A percentile compares a stretch with the other conserved stretches of the same genome.
phyloP scores from a whole-genome alignment of 2,329 filamentous ascomycete species.

The Fusarium sp. region DNA sequence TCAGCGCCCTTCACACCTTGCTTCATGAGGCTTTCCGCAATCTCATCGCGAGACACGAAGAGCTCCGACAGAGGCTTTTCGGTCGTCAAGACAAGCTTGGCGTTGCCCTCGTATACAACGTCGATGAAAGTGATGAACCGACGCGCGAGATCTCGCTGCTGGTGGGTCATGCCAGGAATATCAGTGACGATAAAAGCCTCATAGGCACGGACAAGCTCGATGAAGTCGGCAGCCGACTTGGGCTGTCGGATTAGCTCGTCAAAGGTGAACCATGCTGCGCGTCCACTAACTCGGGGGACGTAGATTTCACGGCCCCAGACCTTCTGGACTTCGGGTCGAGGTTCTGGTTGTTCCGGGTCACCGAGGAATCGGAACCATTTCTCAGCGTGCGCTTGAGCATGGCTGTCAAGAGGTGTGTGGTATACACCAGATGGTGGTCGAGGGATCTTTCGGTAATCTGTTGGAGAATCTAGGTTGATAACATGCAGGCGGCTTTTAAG shows the following conservation, averaged over 20 bases:
- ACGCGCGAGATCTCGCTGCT: slow-evolving; percentile 86
- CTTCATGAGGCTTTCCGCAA: slow-evolving; percentile 68
- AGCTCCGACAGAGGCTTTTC: slow-evolving; percentile 86
- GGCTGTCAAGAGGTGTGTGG: slow-evolving; percentile 84
- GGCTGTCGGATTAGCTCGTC: slow-evolving; percentile 89
- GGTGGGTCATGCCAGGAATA: slow-evolving; percentile 90
- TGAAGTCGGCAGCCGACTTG: slow-evolving; percentile 93
- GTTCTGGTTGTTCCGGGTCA: slow-evolving; percentile 79
- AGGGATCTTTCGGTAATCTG: slow-evolving; percentile 97
- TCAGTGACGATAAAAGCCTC: slow-evolving; percentile 93
- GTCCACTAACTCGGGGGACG: slow-evolving; percentile 88
- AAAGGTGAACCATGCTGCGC: slow-evolving; percentile 91
- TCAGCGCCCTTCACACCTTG: slow-evolving; percentile 56
- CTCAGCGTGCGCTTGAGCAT: slow-evolving; percentile 83
- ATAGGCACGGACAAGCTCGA: slow-evolving; percentile 90
- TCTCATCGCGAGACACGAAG: slow-evolving; percentile 81
- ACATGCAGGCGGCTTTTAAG: slow-evolving; percentile 87
- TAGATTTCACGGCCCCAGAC: slow-evolving; percentile 94
- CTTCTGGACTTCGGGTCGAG: slow-evolving; percentile 80
- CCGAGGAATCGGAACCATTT: slow-evolving; percentile 97
- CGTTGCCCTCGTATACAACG: slow-evolving; percentile 90
- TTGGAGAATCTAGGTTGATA: slow-evolving; percentile 93
- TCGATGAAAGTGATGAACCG: slow-evolving; percentile 98
- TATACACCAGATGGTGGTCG: slow-evolving; percentile 94
- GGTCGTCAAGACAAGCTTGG: slow-evolving; percentile 95